Base-by-base conservation (phyloP, 2,329 filamentous ascomycete genomes). In the Nemania serpens region DNA sequence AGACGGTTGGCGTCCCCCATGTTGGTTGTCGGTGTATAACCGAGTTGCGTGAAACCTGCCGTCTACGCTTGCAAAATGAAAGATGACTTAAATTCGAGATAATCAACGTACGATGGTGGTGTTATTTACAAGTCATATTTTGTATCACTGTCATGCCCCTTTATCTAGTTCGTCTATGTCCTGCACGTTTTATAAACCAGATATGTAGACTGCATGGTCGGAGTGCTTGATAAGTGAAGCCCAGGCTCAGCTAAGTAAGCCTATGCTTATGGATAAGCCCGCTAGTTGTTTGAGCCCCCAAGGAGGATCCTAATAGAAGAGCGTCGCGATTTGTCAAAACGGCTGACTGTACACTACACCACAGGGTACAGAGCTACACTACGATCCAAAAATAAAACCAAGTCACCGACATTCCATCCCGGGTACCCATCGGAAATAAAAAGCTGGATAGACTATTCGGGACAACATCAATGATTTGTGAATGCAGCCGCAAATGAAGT, bases 81-180 rank as follows among this genome's bases (percentile, higher is more conserved):
- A n/a, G n/a, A 63, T 51, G 45, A 41, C 50, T 22, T 37, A 45
- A 42, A 37, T 51, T 49, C 25, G 37, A 49, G 34, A 49, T 55
- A 34, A 43, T 62, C 39, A 64, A 58, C 61, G 58, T 64, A 64
- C 43, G 58, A 61, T 61, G 55, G 50, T 61, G 58, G 61, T 61
- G 54, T 64, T 64, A 64, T 61, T 42, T 64, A 61, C 46, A 47
- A 17, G 36, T 55, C 49, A 55, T 29, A 29, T 29, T 29, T 29
- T 29, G 25, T 29, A 29, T 47, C 18, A 34, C 22, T 18, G 45
- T 54, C 25, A 46, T 17, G 42, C 49, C 43, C 59, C 49, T 29
- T 49, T 62, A 48, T 54, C n/a, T 33, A 48, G 42, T 45, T 41
- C 49, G 43, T 29, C 52, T 17, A 45, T 25, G 33, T 41, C 13